Conservation (phyloP, 176 grass and related monocot genomes). For the Urochloa ruziziensis region DNA sequence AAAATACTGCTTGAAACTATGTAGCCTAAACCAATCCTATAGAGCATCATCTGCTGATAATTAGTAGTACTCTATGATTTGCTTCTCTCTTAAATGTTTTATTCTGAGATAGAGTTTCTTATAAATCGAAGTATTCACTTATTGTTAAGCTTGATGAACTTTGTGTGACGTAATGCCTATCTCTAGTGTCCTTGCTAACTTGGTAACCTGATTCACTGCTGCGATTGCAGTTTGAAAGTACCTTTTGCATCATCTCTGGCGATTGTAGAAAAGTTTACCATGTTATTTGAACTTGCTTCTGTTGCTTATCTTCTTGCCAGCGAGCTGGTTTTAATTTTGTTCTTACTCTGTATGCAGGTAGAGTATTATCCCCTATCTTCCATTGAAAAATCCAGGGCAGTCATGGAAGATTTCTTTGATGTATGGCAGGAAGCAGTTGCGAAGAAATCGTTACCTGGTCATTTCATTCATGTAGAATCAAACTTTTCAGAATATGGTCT, state of each 20-base stretch:
- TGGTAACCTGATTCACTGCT: neutral
- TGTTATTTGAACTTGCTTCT: neutral
- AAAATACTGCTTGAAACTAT: neutral
- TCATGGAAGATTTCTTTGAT: constrained; percentile 93
- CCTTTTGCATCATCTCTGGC: neutral
- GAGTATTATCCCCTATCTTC: constrained; percentile 86
- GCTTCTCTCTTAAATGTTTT: neutral
- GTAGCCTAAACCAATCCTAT: neutral
- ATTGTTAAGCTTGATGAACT: constrained; percentile 9
- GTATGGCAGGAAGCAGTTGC: constrained; percentile 75
- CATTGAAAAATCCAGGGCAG: constrained; percentile 69
- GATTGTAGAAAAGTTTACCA: neutral
- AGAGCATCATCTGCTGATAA: neutral
- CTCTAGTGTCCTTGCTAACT: neutral
- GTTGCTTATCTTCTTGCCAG: neutral
- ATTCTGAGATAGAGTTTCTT: neutral
- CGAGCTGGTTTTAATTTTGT: constrained; percentile 17
- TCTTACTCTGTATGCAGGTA: constrained; percentile 54
- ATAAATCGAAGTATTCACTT: neutral
- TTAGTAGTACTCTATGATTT: neutral
- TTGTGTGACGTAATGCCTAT: neutral
- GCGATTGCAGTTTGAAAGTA: neutral
- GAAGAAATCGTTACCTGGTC: constrained; percentile 70
- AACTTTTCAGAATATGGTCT: constrained; percentile 78
- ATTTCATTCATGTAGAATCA: constrained; percentile 69